phyloP scores from a whole-genome alignment of 176 grass and related monocot species.

The Aechmea fasciata region DNA sequence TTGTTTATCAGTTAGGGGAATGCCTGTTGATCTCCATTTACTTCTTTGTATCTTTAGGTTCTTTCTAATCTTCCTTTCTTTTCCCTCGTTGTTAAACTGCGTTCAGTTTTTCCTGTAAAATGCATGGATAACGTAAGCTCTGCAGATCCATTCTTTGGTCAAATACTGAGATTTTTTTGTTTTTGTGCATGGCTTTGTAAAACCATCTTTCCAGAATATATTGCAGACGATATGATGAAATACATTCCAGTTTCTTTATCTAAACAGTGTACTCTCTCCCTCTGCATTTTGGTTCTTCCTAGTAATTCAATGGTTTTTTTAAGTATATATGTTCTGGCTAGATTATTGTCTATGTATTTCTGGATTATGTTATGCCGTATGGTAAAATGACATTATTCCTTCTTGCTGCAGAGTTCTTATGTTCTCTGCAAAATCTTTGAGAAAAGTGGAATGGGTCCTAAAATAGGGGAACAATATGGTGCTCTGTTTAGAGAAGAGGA shows the following conservation, averaged over 20 bases:
- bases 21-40: no score
- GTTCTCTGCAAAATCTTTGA: constrained; percentile 89
- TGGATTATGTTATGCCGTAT: no score
- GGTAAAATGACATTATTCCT: not conserved
- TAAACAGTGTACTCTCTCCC: not conserved
- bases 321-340: not conserved
- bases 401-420: constrained; percentile 52
- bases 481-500: constrained; percentile 83
- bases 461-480: constrained; percentile 75
- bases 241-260: not conserved
- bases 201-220: not conserved
- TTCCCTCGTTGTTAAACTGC: no score
- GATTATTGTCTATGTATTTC: no score
- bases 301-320: not conserved
- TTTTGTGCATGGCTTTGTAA: not conserved
- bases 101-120: no score
- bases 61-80: no score
- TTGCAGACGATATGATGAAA: not conserved
- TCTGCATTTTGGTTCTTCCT: not conserved
- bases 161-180: not conserved
- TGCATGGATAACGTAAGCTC: no score
- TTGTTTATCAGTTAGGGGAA: no score
- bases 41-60: no score
- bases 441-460: constrained; percentile 76
- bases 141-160: no score